Conservation (phyloP, 305 asterid genomes). For the Fraxinus floribunda region DNA sequence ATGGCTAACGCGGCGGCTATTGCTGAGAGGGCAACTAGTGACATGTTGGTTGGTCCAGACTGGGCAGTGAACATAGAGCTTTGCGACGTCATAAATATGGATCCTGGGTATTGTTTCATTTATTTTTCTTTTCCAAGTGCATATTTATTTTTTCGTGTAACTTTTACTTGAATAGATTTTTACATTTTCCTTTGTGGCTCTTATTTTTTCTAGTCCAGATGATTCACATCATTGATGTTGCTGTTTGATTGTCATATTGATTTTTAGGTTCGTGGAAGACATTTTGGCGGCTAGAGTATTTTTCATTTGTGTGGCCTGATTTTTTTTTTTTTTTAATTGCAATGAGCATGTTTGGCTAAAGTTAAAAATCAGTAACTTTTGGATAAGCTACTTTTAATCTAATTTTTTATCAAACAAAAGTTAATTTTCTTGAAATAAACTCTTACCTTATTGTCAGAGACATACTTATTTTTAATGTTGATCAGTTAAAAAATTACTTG, state of each 20-base stretch:
- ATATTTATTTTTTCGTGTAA: not conserved
- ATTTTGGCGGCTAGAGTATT: not conserved
- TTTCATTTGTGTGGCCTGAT: not conserved
- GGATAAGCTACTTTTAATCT: not conserved
- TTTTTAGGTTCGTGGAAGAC: not conserved
- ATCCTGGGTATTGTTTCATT: slow-evolving; percentile 61
- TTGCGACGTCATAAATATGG: slow-evolving; percentile 74
- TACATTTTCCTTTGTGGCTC: not conserved
- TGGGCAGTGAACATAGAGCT: slow-evolving; percentile 97
- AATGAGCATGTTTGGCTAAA: not conserved
- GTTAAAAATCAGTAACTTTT: not conserved
- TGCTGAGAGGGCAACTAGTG: slow-evolving; percentile 98
- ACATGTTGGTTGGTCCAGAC: slow-evolving; percentile 89
- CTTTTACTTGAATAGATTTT: slow-evolving; percentile 2
- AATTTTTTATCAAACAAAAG: not conserved
- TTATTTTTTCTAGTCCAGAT: not conserved
- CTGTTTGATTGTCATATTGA: not conserved
- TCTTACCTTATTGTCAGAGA: not conserved
- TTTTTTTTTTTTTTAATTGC: not conserved
- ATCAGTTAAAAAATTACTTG: not conserved
- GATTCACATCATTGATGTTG: not conserved
- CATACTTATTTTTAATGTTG: not conserved
- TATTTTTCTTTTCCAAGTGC: not conserved
- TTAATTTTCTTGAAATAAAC: not conserved
- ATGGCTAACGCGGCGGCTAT: slow-evolving; percentile 86